These are phyloP conservation scores for Yarrowia deformans DNA, from an alignment of 805 yeast genomes.

Conservation along the genomic window DNA sequence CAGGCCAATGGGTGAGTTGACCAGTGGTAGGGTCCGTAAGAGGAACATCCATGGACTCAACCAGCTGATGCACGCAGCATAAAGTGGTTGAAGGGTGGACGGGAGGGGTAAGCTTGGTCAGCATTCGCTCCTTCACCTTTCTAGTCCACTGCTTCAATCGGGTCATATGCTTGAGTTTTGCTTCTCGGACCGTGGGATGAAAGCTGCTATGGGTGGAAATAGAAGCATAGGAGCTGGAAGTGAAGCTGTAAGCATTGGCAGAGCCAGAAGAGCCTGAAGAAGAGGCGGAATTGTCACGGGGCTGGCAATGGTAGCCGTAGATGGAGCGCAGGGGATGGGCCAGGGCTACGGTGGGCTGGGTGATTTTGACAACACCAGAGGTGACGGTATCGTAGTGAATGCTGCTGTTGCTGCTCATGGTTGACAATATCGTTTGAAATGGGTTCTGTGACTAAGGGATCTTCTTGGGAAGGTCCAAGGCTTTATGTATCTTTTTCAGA, in stretches of 20 bases:
- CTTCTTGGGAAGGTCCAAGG: not conserved
- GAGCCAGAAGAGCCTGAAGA: not conserved
- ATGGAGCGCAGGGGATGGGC: not conserved
- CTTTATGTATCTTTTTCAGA: not conserved
- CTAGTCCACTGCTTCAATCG: constrained; percentile 4
- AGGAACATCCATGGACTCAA: constrained; percentile 23
- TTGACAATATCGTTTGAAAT: not conserved
- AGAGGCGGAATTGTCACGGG: not conserved
- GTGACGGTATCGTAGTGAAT: constrained; percentile 1
- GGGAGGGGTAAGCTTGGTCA: not conserved
- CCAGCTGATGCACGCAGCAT: not conserved
- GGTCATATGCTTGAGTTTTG: not conserved
- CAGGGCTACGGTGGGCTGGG: not conserved
- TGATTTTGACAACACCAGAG: not conserved
- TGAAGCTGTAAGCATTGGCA: not conserved
- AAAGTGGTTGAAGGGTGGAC: constrained; percentile 5
- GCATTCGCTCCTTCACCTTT: not conserved
- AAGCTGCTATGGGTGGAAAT: not conserved
- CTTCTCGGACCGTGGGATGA: not conserved
- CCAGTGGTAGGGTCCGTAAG: not conserved
- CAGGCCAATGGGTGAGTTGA: constrained; percentile 12
- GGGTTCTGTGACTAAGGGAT: not conserved
- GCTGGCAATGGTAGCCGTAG: not conserved
- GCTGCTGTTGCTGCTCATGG: constrained; percentile 3
- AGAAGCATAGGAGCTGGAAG: constrained; percentile 5